Evolutionary conservation across 805 yeast species (phyloP), one percentile per base, ranked within the genome.

Genomic region (Wickerhamiella azyma): DNA sequence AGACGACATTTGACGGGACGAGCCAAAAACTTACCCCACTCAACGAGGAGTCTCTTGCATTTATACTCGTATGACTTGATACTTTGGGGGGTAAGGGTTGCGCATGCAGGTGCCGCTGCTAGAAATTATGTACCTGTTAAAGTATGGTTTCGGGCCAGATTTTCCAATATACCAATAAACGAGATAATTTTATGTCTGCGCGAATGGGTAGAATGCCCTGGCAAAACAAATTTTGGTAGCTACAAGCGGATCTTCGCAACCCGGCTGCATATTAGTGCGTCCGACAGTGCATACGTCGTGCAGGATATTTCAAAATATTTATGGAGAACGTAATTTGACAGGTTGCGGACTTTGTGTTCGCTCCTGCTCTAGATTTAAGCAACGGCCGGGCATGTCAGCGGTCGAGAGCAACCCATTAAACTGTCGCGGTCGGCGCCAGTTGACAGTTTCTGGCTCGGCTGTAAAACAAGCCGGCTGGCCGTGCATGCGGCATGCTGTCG

Each of bases 241-340:
- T 13, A 14, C 2, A 14, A 8, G 32, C 9, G 10, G 24, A 21
- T 26, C 5, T n/a, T 29, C 26, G 41, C 41, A 18, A 7, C 21
- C 11, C 4, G 17, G 2, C 10, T 24, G 41, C 32, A 14, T n/a
- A 18, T 7, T 24, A 11, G 18, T 28, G 41, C 41, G 41, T 17
- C 41, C 41, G 41, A 38, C 16, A 19, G 5, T 38, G 41, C 41
- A 38, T 38, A 38, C 26, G 24, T 16, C n/a, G 3, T 38, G 41
- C 41, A 38, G 26, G n/a, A 6, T 10, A 28, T 4, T 28, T 28
- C 4, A 5, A 10, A 28, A 28, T 28, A 6, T 6, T 9, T 28
- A 13, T 9, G 13, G 4, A 9, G 9, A 28, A 13, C 24, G 24
- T 21, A 21, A 21, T 21, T 5, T 21, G 24, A 21, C 24, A 21